Conservation (phyloP, 164 flowering plant genomes). For the Aristolochia contorta region DNA sequence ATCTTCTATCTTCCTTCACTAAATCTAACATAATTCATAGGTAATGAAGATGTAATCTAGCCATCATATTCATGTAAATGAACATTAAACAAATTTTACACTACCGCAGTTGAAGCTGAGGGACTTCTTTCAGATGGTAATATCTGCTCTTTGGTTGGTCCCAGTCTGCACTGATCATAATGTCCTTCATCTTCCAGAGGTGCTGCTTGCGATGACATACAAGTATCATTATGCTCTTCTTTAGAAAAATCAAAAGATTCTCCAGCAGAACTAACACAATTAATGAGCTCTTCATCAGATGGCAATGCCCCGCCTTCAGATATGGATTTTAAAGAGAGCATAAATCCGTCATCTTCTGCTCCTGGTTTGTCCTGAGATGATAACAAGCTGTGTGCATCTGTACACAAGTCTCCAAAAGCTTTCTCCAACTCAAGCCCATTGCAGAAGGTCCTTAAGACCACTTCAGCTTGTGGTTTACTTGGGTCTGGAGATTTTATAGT, state of each 20-base stretch:
- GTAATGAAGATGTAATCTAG: too few relatives aligned
- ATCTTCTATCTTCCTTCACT: too few relatives aligned
- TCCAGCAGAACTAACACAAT: slow-evolving; percentile 8
- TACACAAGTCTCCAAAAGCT: slow-evolving; percentile 29
- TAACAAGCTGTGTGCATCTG: slow-evolving; percentile 16
- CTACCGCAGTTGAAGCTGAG: too few relatives aligned
- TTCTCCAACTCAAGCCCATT: slow-evolving; percentile 36
- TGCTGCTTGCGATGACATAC: slow-evolving; percentile 11
- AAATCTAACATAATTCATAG: too few relatives aligned
- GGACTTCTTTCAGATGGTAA: too few relatives aligned
- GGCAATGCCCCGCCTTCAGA: slow-evolving; percentile 18
- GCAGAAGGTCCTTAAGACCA: slow-evolving; percentile 46
- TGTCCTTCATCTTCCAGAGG: slow-evolving; percentile 10
- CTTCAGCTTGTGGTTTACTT: slow-evolving; percentile 56
- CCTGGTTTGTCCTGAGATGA: slow-evolving; percentile 13
- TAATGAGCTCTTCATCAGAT: slow-evolving; percentile 12
- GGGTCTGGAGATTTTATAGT: slow-evolving; percentile 32
- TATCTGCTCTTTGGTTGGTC: too few relatives aligned
- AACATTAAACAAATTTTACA: too few relatives aligned
- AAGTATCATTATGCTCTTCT: slow-evolving; percentile 15
- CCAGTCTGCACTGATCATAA: background rate
- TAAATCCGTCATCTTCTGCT: slow-evolving; percentile 17
- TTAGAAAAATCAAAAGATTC: slow-evolving; percentile 11
- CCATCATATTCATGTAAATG: too few relatives aligned
- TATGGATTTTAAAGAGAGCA: slow-evolving; percentile 21